Evolutionary conservation across 73 alveolate species (phyloP).

Genomic region (Stentor coeruleus): DNA sequence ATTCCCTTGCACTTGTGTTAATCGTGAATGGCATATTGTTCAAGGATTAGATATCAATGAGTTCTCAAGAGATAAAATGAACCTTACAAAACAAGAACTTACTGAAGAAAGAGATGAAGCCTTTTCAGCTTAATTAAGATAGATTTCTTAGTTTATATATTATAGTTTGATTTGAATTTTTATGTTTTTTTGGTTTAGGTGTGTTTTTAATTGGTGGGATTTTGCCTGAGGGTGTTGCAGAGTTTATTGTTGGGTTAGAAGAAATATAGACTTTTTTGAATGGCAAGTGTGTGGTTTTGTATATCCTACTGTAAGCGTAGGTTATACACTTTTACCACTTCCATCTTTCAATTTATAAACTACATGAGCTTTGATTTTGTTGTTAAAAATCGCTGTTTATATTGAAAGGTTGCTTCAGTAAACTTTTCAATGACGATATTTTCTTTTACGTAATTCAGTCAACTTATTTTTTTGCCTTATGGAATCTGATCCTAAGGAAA

Average conservation of each 20-base stretch:
- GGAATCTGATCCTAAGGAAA: too few relatives aligned
- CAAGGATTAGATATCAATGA: slow-evolving; percentile 50
- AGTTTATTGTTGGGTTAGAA: slow-evolving; percentile 1
- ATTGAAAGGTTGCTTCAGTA: slow-evolving; percentile 68
- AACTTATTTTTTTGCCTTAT: too few relatives aligned
- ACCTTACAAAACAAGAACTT: slow-evolving; percentile 48
- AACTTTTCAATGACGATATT: too few relatives aligned
- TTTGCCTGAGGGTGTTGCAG: not conserved
- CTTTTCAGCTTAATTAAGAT: too few relatives aligned
- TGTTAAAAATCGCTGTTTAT: slow-evolving; percentile 51
- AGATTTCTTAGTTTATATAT: too few relatives aligned
- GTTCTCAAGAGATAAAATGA: slow-evolving; percentile 35
- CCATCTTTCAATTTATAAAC: slow-evolving; percentile 35
- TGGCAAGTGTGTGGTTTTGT: not conserved
- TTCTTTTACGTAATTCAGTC: too few relatives aligned
- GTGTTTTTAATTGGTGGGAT: too few relatives aligned
- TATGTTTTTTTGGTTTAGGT: not conserved
- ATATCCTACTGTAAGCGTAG: not conserved
- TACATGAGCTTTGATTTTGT: slow-evolving; percentile 50
- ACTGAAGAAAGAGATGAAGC: slow-evolving; percentile 48
- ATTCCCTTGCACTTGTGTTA: slow-evolving; percentile 73
- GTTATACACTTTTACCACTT: not conserved
- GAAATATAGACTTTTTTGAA: not conserved
- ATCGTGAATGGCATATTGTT: slow-evolving; percentile 64
- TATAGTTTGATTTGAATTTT: not conserved